These are phyloP conservation scores for Taxillus chinensis DNA, from an alignment of 164 flowering plant species.

Conservation along the genomic window DNA sequence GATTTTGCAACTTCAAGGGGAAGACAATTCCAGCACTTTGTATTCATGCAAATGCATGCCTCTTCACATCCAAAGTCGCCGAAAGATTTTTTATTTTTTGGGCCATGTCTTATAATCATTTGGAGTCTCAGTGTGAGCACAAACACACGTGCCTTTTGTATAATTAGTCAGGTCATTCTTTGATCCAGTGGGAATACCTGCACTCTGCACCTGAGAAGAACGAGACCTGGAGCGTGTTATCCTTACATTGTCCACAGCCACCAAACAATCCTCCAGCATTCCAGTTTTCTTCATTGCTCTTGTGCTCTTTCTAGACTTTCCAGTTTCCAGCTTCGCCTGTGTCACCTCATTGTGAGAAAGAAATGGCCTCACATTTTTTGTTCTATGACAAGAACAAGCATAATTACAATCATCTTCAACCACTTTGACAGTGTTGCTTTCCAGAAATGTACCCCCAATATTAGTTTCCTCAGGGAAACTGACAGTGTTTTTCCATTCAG, in stretches of 20 bases:
- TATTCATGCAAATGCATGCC: conserved; percentile 19
- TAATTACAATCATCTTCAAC: background rate
- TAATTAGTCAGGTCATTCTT: conserved; percentile 6
- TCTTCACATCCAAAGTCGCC: conserved; percentile 21
- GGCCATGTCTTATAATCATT: conserved; percentile 9
- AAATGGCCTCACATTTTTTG: conserved; percentile 1
- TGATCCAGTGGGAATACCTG: conserved; percentile 7
- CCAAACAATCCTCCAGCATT: conserved; percentile 14
- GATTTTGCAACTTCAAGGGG: conserved; percentile 26
- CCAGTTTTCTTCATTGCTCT: conserved; percentile 19
- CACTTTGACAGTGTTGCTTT: background rate
- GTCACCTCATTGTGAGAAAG: conserved; percentile 9
- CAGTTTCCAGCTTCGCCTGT: conserved; percentile 18
- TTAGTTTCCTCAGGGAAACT: conserved; percentile 16
- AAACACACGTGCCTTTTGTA: conserved; percentile 11
- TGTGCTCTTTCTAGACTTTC: conserved; percentile 36
- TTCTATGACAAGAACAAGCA: background rate
- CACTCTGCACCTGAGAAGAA: conserved; percentile 20
- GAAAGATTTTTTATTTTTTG: conserved; percentile 6
- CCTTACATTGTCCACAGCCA: conserved; percentile 27
- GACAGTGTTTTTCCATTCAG: conserved; percentile 28
- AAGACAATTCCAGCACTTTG: conserved; percentile 56
- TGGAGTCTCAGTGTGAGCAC: conserved; percentile 10
- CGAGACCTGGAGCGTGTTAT: conserved; percentile 45
- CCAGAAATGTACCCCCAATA: background rate